Evolutionary conservation across 1,284 basidiomycete species (phyloP).

Genomic region (Schizophyllum amplum): DNA sequence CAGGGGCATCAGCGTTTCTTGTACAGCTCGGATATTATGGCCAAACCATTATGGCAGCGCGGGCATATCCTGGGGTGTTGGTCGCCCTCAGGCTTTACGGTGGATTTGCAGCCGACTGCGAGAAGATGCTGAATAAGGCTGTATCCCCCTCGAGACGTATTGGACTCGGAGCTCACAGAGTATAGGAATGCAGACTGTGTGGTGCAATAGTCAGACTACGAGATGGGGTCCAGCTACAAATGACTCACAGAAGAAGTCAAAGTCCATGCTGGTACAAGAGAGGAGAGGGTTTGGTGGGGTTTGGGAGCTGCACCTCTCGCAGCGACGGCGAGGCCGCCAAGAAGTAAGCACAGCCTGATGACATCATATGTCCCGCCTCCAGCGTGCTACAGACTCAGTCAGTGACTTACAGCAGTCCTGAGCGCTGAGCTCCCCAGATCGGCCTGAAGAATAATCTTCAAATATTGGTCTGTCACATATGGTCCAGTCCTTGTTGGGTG

Average conservation of each 20-base stretch:
- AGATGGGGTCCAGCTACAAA: neutral
- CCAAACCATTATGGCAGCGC: constrained; percentile 34
- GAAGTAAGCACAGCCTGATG: neutral
- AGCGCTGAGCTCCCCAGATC: too few relatives aligned
- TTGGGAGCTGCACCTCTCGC: neutral
- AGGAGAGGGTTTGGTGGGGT: neutral
- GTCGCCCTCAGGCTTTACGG: constrained; percentile 30
- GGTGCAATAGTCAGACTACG: neutral
- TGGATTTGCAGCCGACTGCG: constrained; percentile 35
- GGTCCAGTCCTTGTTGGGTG: too few relatives aligned
- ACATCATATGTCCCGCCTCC: neutral
- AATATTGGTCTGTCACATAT: too few relatives aligned
- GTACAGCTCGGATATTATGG: constrained; percentile 1
- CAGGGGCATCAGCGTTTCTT: neutral
- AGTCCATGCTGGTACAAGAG: neutral
- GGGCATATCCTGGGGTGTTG: constrained; percentile 31
- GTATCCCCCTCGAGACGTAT: neutral
- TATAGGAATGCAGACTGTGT: neutral
- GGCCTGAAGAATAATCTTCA: too few relatives aligned
- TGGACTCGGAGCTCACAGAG: neutral
- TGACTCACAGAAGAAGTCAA: neutral
- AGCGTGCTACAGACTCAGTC: neutral
- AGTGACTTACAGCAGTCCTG: too few relatives aligned
- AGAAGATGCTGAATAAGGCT: neutral
- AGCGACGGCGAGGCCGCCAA: neutral